phyloP scores from a whole-genome alignment of 2,329 filamentous ascomycete genomes.

The Cladosporium sp. region DNA sequence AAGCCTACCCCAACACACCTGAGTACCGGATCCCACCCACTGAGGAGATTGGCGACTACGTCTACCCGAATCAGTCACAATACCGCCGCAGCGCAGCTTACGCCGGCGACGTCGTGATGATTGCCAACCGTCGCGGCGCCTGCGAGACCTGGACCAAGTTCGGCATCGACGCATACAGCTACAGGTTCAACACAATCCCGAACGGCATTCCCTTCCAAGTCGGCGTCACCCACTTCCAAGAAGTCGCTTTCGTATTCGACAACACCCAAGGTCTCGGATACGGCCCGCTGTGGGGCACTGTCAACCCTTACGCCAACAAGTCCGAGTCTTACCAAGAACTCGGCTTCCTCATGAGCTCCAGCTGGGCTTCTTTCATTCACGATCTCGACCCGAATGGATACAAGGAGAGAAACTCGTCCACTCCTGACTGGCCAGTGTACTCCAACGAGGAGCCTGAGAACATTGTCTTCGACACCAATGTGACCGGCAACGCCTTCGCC shows the following conservation, averaged over 20 bases:
- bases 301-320: constrained; percentile 39
- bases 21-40: constrained; percentile 49
- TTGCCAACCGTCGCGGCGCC: constrained; percentile 56
- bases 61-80: constrained; percentile 43
- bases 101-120: constrained; percentile 56
- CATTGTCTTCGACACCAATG: constrained; percentile 51
- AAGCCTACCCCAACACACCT: constrained; percentile 56
- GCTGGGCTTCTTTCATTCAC: constrained; percentile 49
- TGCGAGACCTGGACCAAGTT: constrained; percentile 53
- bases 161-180: constrained; percentile 57
- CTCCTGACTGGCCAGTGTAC: constrained; percentile 44
- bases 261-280: constrained; percentile 48
- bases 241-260: constrained; percentile 50
- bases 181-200: constrained; percentile 61
- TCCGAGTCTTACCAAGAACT: constrained; percentile 41
- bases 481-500: constrained; percentile 32
- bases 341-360: constrained; percentile 45
- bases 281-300: constrained; percentile 31
- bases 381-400: constrained; percentile 42
- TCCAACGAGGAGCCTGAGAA: constrained; percentile 38
- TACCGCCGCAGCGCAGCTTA: constrained; percentile 59
- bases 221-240: constrained; percentile 57
- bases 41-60: constrained; percentile 40
- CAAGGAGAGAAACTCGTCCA: constrained; percentile 23
- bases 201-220: constrained; percentile 45